Evolutionary conservation across 2,329 filamentous ascomycete species (phyloP).

Genomic region (Aspergillus ustus): DNA sequence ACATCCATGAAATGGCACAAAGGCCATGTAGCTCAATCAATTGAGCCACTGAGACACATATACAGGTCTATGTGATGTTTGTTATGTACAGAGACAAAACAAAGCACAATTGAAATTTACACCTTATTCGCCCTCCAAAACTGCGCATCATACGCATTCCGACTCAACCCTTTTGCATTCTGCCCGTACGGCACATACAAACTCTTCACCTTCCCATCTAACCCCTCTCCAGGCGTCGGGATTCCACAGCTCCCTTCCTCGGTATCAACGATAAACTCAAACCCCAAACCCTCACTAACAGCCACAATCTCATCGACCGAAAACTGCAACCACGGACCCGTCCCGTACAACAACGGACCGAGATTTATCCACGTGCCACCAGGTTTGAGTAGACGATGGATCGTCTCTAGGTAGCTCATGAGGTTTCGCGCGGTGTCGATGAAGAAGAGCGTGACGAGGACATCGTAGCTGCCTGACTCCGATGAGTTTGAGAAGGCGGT

Average conservation of each 20-base stretch:
- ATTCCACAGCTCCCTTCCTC: constrained; percentile 49
- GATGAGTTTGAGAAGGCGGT: constrained; percentile 36
- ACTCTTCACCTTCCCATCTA: constrained; percentile 19
- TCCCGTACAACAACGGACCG: constrained; percentile 61
- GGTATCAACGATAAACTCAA: constrained; percentile 47
- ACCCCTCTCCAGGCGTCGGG: constrained; percentile 40
- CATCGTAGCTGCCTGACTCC: constrained; percentile 47
- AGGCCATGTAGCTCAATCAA: no score
- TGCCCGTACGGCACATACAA: constrained; percentile 57
- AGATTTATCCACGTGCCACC: constrained; percentile 63
- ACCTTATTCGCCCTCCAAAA: constrained; percentile 52
- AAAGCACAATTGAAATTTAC: not conserved
- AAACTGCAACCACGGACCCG: constrained; percentile 59
- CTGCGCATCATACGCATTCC: constrained; percentile 60
- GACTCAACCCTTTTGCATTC: constrained; percentile 55
- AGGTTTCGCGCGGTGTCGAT: constrained; percentile 65
- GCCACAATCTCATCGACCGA: constrained; percentile 58
- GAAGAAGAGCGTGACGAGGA: constrained; percentile 62
- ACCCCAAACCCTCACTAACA: constrained; percentile 56
- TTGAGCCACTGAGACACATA: no score
- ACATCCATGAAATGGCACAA: no score
- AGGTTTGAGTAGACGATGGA: constrained; percentile 51
- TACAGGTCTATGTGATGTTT: not conserved
- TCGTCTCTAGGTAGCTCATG: constrained; percentile 60
- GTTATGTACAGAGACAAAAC: no score